A percentile compares a stretch with the other conserved stretches of the same genome.
Evolutionary conservation across 2,329 filamentous ascomycete species (phyloP).

Genomic region (Penicillium occitanis): DNA sequence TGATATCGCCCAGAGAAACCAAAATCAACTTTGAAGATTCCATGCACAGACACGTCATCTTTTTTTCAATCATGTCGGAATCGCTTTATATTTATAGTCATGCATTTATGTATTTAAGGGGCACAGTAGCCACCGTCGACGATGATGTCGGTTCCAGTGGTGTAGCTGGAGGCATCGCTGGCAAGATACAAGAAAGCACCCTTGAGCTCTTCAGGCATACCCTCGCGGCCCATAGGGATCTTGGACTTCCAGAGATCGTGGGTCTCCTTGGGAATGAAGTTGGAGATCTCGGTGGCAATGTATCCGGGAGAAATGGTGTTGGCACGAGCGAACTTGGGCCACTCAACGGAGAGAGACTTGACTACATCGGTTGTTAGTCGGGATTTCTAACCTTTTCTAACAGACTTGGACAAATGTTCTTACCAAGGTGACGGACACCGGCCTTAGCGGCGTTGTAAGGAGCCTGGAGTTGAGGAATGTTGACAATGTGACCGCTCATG

Average conservation of each 20-base stretch:
- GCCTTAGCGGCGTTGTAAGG: conserved; percentile 74
- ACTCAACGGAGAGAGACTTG: conserved; percentile 72
- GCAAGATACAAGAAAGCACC: conserved; percentile 59
- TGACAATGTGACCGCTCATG: conserved; percentile 76
- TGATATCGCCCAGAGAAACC: neutral
- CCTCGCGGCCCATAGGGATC: conserved; percentile 77
- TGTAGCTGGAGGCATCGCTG: conserved; percentile 50
- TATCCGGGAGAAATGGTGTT: conserved; percentile 75
- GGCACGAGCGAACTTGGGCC: conserved; percentile 70
- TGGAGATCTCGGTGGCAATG: conserved; percentile 70
- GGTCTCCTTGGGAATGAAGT: conserved; percentile 63
- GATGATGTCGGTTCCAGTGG: conserved; percentile 50
- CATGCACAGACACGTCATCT: neutral
- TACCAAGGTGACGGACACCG: conserved; percentile 53
- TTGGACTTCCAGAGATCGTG: conserved; percentile 74
- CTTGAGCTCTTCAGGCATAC: conserved; percentile 72
- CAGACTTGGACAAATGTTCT: conserved; percentile 49
- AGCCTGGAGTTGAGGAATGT: conserved; percentile 72
- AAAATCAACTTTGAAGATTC: neutral
- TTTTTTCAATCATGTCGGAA: neutral
- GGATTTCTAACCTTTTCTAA: neutral
- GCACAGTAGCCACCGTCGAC: conserved; percentile 51
- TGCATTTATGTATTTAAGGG: conserved; percentile 9
- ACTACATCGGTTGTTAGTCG: conserved; percentile 41
- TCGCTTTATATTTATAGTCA: neutral